These are phyloP conservation scores for Hydnum rufescens DNA, from an alignment of 768 basidiomycete species.

Conservation along the genomic window DNA sequence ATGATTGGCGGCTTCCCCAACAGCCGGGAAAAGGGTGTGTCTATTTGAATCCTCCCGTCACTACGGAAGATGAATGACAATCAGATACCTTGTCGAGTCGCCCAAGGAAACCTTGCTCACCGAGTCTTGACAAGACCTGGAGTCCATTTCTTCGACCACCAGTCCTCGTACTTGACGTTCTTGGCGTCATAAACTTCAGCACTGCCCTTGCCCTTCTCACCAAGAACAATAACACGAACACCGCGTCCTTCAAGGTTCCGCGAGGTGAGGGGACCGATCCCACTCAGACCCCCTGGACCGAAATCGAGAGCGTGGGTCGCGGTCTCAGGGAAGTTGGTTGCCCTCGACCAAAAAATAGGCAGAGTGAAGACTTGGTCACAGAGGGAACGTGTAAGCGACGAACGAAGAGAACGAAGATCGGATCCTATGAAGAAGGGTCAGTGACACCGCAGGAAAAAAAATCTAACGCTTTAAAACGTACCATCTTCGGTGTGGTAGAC, in stretches of 20 bases:
- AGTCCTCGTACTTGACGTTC: constrained; percentile 53
- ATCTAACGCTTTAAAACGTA: constrained; percentile 21
- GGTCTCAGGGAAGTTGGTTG: constrained; percentile 71
- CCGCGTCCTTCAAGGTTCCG: constrained; percentile 88
- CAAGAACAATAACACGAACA: constrained; percentile 70
- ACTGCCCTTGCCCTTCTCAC: constrained; percentile 78
- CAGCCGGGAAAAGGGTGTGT: constrained; percentile 91
- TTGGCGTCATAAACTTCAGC: constrained; percentile 61
- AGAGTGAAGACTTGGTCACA: constrained; percentile 85
- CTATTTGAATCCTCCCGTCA: constrained; percentile 80
- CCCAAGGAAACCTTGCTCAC: no score
- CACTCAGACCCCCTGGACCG: constrained; percentile 83
- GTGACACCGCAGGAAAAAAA: constrained; percentile 4
- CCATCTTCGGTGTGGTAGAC: constrained; percentile 90
- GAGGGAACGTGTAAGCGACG: constrained; percentile 67
- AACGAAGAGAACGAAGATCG: constrained; percentile 51
- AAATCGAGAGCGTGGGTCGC: constrained; percentile 95
- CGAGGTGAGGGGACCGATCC: constrained; percentile 79
- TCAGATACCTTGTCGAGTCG: no score
- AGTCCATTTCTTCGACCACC: constrained; percentile 81
- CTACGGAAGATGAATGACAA: constrained; percentile 22
- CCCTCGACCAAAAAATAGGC: constrained; percentile 84
- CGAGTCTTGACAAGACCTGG: constrained; percentile 77
- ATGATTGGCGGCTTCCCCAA: constrained; percentile 95
- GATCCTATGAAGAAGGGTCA: constrained; percentile 35